A percentile compares a stretch with the other conserved stretches of the same genome.
These are phyloP conservation scores for Rachicladosporium sp. DNA, from an alignment of 2,329 filamentous ascomycete genomes.

Conservation along the genomic window DNA sequence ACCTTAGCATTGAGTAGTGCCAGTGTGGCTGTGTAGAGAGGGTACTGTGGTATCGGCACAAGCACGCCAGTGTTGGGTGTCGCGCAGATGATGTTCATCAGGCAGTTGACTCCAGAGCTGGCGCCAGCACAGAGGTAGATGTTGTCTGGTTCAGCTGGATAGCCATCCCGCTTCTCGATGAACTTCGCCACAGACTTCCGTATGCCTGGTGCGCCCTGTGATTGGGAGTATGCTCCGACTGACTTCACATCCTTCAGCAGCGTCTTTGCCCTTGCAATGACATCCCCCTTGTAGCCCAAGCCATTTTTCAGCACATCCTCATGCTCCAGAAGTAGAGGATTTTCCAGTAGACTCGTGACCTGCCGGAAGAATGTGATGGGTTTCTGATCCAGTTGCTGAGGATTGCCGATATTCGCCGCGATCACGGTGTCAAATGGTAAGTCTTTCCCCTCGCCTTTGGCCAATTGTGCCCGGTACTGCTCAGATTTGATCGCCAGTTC, in stretches of 20 bases:
- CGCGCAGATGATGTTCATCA: constrained; percentile 79
- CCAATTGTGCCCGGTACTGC: constrained; percentile 66
- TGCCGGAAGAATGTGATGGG: constrained; percentile 98
- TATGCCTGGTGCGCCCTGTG: constrained; percentile 75
- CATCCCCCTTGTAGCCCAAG: constrained; percentile 82
- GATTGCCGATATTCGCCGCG: constrained; percentile 97
- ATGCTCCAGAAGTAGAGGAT: constrained; percentile 72
- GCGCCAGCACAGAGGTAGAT: constrained; percentile 89
- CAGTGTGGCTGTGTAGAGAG: constrained; percentile 89
- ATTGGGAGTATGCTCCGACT: constrained; percentile 93
- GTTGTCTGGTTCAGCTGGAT: constrained; percentile 63
- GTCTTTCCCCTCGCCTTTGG: constrained; percentile 43
- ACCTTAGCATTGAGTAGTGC: constrained; percentile 71
- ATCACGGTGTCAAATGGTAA: constrained; percentile 86
- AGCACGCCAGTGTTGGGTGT: constrained; percentile 68
- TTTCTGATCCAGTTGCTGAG: constrained; percentile 97
- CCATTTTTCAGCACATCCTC: constrained; percentile 62
- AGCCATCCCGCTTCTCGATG: constrained; percentile 80
- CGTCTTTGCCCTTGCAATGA: constrained; percentile 68
- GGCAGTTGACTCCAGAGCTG: constrained; percentile 86
- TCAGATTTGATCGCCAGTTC: constrained; percentile 91
- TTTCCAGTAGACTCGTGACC: constrained; percentile 84
- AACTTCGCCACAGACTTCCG: constrained; percentile 84
- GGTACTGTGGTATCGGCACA: constrained; percentile 94
- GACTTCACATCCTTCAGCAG: constrained; percentile 75